Percentiles rank a stretch among this genome's conserved stretches.
phyloP scores from a whole-genome alignment of 1,284 basidiomycete genomes.

The Sanghuangporus baumii region DNA sequence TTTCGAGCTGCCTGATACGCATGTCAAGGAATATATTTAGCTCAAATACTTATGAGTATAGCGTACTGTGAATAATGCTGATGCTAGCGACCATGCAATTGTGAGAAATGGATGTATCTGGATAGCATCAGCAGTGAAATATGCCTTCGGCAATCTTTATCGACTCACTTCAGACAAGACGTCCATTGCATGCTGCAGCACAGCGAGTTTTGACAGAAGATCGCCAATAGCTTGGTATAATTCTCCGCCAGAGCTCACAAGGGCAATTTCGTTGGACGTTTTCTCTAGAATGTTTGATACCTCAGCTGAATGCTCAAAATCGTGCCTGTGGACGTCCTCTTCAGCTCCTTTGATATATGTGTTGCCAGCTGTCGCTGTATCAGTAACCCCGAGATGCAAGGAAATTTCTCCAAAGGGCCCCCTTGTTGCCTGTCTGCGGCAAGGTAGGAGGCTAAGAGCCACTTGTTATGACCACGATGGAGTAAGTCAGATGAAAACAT shows the following conservation, averaged over 20 bases:
- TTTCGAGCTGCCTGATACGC: neutral
- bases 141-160: neutral
- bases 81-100: neutral
- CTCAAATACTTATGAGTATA: neutral
- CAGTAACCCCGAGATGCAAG: neutral
- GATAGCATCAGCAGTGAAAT: neutral
- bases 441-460: neutral
- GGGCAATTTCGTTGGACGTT: neutral
- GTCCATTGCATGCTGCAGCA: neutral
- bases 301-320: neutral
- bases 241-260: neutral
- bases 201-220: neutral
- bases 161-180: slow-evolving; percentile 1
- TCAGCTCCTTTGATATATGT: neutral
- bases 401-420: neutral
- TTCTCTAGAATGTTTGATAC: neutral
- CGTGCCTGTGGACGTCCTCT: neutral
- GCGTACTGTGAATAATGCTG: neutral
- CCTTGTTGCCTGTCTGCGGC: no score
- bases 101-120: slow-evolving; percentile 5
- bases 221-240: neutral
- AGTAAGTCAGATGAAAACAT: neutral
- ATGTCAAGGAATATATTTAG: neutral
- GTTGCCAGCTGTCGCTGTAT: neutral
- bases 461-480: neutral